These are phyloP conservation scores for Polygonum aviculare DNA, from an alignment of 148 eudicot genomes.

Conservation along the genomic window DNA sequence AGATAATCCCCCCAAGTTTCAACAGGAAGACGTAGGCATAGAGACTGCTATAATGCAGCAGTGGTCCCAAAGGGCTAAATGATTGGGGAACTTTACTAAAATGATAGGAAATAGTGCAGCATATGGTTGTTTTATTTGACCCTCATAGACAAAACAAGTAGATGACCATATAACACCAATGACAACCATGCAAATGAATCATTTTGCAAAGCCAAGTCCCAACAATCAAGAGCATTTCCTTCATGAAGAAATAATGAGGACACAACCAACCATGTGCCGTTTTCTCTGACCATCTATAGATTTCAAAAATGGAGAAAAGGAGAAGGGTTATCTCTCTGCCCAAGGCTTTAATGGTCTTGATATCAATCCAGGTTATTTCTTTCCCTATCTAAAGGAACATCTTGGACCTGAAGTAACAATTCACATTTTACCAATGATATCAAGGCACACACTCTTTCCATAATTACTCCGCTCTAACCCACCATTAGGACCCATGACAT, in stretches of 20 bases:
- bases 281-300: background rate
- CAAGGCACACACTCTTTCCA: background rate
- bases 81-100: background rate
- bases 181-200: constrained; percentile 10
- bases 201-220: background rate
- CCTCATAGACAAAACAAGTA: background rate
- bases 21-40: background rate
- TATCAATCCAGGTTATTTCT: background rate
- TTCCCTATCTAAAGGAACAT: background rate
- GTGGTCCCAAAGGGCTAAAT: constrained; percentile 6
- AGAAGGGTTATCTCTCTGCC: background rate
- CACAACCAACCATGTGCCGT: background rate
- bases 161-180: background rate
- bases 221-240: constrained; percentile 4
- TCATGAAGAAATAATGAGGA: constrained; percentile 2
- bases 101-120: background rate
- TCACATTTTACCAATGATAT: background rate
- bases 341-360: background rate
- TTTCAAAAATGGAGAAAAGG: background rate
- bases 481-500: background rate
- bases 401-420: too few species aligned
- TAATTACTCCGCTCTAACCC: background rate
- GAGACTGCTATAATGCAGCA: background rate
- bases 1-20: background rate
- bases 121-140: background rate